Conservation (phyloP, 2,329 filamentous ascomycete species). For the Stachybotrys echinatus region DNA sequence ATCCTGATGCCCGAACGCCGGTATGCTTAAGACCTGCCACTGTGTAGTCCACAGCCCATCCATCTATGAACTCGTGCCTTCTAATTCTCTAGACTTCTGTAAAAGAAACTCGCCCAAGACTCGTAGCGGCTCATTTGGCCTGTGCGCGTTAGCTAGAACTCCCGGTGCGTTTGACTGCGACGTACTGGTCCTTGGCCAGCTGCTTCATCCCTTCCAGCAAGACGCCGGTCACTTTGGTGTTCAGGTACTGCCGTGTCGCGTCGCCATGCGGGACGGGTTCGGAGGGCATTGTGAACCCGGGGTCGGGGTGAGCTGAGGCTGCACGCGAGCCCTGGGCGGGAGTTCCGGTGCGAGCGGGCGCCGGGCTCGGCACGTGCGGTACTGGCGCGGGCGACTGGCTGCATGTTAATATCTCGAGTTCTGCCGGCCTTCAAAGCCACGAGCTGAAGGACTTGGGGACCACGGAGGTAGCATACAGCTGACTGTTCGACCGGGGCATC, state of each 20-base stretch:
- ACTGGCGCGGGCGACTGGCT: constrained; percentile 30
- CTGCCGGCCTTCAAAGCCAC: constrained; percentile 1
- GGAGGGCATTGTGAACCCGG: constrained; percentile 47
- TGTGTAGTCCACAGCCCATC: not conserved
- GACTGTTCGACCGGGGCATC: constrained; percentile 36
- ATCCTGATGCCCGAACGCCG: constrained; percentile 13
- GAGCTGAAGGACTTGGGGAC: not conserved
- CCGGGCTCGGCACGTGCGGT: constrained; percentile 32
- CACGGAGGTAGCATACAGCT: constrained; percentile 23
- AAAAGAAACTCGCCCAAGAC: constrained; percentile 67
- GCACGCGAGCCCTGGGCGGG: constrained; percentile 48
- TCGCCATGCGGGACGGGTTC: constrained; percentile 62
- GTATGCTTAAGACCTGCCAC: constrained; percentile 10
- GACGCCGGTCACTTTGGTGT: constrained; percentile 62
- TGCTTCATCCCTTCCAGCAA: constrained; percentile 72
- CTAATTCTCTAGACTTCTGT: constrained; percentile 61
- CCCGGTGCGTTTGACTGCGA: constrained; percentile 19
- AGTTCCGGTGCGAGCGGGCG: constrained; percentile 42
- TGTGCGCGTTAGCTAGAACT: constrained; percentile 14
- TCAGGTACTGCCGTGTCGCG: constrained; percentile 65
- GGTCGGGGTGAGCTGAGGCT: constrained; percentile 51
- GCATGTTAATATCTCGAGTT: constrained; percentile 9
- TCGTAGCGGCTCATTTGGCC: constrained; percentile 63
- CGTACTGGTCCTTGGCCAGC: constrained; percentile 66
- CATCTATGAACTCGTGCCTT: constrained; percentile 27